Evolutionary conservation across 768 basidiomycete genomes (phyloP).

Genomic region (Rhodotorula kratochvilovae): DNA sequence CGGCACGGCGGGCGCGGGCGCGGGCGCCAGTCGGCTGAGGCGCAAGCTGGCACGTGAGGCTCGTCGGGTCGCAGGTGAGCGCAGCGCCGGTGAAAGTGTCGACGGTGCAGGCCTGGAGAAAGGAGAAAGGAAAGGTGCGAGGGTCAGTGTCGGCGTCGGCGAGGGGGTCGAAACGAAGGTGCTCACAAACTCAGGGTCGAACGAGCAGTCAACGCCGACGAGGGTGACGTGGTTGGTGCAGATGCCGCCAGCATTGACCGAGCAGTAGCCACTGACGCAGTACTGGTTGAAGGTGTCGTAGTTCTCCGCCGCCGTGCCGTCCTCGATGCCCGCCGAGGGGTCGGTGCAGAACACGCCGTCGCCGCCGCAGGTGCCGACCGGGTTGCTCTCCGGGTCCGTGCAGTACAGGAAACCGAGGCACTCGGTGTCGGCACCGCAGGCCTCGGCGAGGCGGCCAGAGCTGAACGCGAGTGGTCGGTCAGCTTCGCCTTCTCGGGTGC

Average conservation of each 20-base stretch:
- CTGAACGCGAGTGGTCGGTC: background rate
- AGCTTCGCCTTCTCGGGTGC: fast-evolving
- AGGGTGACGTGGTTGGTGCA: conserved; percentile 5
- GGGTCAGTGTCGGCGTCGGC: background rate
- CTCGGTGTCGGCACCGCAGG: conserved; percentile 7
- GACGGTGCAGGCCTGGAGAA: background rate
- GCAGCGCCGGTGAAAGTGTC: background rate
- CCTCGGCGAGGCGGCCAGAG: background rate
- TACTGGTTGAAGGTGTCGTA: conserved; percentile 1
- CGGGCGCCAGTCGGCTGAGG: conserved; percentile 11
- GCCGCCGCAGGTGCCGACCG: conserved; percentile 16
- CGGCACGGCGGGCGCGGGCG: conserved; percentile 3
- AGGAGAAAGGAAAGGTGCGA: background rate
- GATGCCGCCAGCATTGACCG: background rate
- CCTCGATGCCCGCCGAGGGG: background rate
- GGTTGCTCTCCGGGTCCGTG: background rate
- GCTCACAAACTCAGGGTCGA: conserved; percentile 6
- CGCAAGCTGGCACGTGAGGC: background rate
- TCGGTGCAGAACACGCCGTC: conserved; percentile 19
- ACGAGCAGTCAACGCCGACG: conserved; percentile 15
- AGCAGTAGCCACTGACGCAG: conserved; percentile 22
- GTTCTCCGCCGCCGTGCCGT: background rate
- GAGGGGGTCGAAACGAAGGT: background rate
- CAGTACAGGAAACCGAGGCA: conserved; percentile 30
- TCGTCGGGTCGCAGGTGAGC: background rate